Conservation (phyloP, 75 land plant genomes). For the Gnetum montanum region DNA sequence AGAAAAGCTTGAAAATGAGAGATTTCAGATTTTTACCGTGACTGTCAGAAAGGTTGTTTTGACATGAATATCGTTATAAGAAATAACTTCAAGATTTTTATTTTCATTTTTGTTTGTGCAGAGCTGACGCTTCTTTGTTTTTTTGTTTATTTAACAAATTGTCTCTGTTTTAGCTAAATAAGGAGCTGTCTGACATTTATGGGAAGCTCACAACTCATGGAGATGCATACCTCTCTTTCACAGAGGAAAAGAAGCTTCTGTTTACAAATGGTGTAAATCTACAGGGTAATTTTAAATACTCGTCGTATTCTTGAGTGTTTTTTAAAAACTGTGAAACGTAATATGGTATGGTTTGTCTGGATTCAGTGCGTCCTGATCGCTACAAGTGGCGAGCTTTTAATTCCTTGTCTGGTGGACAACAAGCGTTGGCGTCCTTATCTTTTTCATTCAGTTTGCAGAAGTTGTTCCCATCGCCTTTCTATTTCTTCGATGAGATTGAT, state of each 20-base stretch:
- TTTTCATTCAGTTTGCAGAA: slow-evolving; percentile 16
- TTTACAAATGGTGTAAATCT: slow-evolving; percentile 20
- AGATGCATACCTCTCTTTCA: slow-evolving; percentile 24
- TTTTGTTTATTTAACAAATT: no score
- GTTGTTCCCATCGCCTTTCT: slow-evolving; percentile 19
- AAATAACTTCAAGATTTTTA: no score
- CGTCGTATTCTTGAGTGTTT: background rate
- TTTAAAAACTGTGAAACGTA: no score
- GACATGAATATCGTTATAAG: no score
- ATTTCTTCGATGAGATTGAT: slow-evolving; percentile 25
- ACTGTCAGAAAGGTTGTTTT: slow-evolving; percentile 11
- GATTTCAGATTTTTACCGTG: slow-evolving; percentile 9
- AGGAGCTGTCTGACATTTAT: slow-evolving; percentile 8
- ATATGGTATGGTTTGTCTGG: no score
- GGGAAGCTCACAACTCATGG: slow-evolving; percentile 16
- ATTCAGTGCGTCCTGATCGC: slow-evolving; percentile 16
- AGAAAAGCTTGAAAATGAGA: slow-evolving; percentile 19
- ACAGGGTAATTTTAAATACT: slow-evolving; percentile 9
- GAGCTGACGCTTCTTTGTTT: no score
- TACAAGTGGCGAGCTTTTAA: slow-evolving; percentile 18
- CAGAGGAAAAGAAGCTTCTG: slow-evolving; percentile 20
- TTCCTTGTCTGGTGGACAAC: slow-evolving; percentile 19
- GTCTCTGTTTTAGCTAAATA: slow-evolving; percentile 15
- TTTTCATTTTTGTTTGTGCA: no score
- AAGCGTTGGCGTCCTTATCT: slow-evolving; percentile 19